Base-by-base conservation (phyloP, 2,329 filamentous ascomycete genomes). In the Colletotrichum truncatum region DNA sequence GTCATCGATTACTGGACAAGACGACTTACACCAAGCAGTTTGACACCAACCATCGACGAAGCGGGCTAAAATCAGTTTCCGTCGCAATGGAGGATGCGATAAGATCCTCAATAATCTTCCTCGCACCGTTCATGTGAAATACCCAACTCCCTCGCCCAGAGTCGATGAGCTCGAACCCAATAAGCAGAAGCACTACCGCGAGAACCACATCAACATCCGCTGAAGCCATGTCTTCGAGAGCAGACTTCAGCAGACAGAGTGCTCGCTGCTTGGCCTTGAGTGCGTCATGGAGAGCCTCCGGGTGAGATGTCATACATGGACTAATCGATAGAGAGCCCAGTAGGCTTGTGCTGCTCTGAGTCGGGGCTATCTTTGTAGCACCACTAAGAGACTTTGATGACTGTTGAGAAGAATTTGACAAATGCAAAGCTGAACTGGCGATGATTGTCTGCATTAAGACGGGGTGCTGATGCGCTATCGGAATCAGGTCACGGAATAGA, bases 1-100 rank as follows among this genome's bases (percentile, higher is more conserved):
- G 34, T 18, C 4, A 54, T 41, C 0, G 28, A 30, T 30, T 28
- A 54, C 34, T 26, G 23, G n/a, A 30, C 14, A 41, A 0, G 51
- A 41, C 9, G 34, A 54, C 51, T 54, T 54, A 54, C 51, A 54
- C 51, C n/a, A 54, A 41, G 36, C 51, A 54, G 51, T 54, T 54
- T 30, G 51, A 39, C 34, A 54, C 34, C 51, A 54, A 6, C 32
- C 51, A 28, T 32, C 34, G 21, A 26, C 51, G 34, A 0, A 54
- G 51, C 34, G 51, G 34, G 34, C 51, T 25, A 23, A 39, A n/a
- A 39, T 14, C 23, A 54, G 51, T 54, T 4, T 38, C 34, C 36
- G 3, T 54, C 34, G 23, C 51, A 1, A 14, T 12, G n/a, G 23
- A 9, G 10, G 36, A 30, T 30, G 51, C 23, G 8, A 54, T 18